Evolutionary conservation across 2,329 filamentous ascomycete genomes (phyloP).

Genomic region (Verticillium alfalfae): DNA sequence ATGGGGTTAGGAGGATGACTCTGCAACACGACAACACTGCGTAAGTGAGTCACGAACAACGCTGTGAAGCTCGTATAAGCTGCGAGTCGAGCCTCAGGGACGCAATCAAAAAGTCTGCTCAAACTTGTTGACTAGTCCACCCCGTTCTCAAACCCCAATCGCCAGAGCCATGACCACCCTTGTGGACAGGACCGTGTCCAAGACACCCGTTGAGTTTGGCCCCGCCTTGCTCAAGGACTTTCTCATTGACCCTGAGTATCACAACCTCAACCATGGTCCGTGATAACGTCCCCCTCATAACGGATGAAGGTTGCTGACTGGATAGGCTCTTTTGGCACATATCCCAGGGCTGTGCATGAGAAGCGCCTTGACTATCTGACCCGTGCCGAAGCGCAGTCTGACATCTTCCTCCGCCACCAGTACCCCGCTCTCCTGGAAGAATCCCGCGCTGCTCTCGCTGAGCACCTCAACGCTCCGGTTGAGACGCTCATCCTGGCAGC

Average conservation of each 20-base stretch:
- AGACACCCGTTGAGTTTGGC: constrained; percentile 20
- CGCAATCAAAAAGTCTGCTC: background rate
- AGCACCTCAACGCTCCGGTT: constrained; percentile 58
- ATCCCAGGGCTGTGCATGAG: constrained; percentile 57
- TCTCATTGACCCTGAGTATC: constrained; percentile 60
- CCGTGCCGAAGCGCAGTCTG: constrained; percentile 61
- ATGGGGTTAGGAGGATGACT: background rate
- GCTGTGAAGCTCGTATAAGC: no score
- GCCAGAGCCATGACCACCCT: constrained; percentile 2
- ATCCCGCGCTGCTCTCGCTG: constrained; percentile 58
- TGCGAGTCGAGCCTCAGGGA: background rate
- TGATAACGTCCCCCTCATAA: background rate
- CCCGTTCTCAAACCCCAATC: background rate
- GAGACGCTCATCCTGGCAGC: constrained; percentile 69
- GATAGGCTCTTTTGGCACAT: constrained; percentile 72
- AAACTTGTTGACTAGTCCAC: background rate
- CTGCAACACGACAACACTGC: background rate
- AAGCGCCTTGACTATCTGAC: constrained; percentile 62
- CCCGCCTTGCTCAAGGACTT: constrained; percentile 55
- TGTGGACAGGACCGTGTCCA: background rate
- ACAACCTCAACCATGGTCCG: constrained; percentile 74
- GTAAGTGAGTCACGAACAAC: no score
- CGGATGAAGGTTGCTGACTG: no score
- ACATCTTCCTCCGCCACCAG: constrained; percentile 69
- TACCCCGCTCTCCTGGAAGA: constrained; percentile 58